A percentile compares a stretch with the other conserved stretches of the same genome.
Evolutionary conservation across 1,284 basidiomycete species (phyloP).

Genomic region (Cryptococcus sp.): DNA sequence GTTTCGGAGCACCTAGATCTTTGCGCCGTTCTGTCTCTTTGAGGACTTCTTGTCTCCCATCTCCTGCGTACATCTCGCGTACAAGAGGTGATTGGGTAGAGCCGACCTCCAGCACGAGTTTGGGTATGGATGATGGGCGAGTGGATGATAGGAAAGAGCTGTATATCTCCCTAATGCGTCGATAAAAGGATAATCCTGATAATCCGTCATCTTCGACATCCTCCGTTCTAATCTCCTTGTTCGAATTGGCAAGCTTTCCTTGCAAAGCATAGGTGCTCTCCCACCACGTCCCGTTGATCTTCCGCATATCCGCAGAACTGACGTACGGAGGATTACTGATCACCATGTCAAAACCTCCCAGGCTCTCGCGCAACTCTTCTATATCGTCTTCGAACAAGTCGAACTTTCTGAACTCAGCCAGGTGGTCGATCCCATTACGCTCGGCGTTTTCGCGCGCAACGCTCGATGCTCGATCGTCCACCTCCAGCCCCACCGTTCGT

Average conservation of each 20-base stretch:
- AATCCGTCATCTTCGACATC: slow-evolving; percentile 11
- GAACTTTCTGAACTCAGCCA: slow-evolving; percentile 18
- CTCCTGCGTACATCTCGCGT: slow-evolving; percentile 4
- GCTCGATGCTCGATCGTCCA: slow-evolving; percentile 12
- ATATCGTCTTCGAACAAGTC: slow-evolving; percentile 22
- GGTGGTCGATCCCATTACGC: slow-evolving; percentile 11
- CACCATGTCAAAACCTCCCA: slow-evolving; percentile 22
- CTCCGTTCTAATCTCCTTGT: slow-evolving; percentile 2
- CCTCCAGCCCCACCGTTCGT: slow-evolving; percentile 19
- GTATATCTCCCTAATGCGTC: slow-evolving; percentile 19
- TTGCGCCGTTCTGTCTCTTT: slow-evolving; percentile 17
- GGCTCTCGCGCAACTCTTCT: slow-evolving; percentile 4
- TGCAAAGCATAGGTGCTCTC: slow-evolving; percentile 24
- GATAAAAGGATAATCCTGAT: slow-evolving; percentile 19
- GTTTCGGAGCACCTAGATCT: slow-evolving; percentile 16
- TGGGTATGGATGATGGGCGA: slow-evolving; percentile 5
- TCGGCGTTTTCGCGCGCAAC: slow-evolving; percentile 15
- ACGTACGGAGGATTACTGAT: slow-evolving; percentile 25
- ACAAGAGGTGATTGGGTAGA: slow-evolving; percentile 14
- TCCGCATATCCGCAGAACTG: slow-evolving; percentile 21
- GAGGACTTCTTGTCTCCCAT: background rate
- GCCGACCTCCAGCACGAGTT: slow-evolving; percentile 14
- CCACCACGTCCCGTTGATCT: slow-evolving; percentile 16
- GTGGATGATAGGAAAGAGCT: slow-evolving; percentile 8
- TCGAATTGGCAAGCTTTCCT: slow-evolving; percentile 13